Evolutionary conservation across 306 rosid species (phyloP).

Genomic region (Acacia melanoxylon): DNA sequence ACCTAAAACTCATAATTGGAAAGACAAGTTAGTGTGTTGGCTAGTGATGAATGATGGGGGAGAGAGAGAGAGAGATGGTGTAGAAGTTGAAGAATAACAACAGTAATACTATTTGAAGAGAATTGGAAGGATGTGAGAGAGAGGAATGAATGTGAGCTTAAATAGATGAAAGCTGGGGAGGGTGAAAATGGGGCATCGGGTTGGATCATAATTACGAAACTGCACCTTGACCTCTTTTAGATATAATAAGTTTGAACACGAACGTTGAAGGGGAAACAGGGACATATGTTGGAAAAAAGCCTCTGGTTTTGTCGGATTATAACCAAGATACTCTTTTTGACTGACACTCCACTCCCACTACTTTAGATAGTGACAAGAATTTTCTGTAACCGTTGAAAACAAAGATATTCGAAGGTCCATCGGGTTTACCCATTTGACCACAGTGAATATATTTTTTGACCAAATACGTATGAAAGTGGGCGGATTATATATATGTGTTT

Average conservation of each 20-base stretch:
- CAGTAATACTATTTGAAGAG: slow-evolving; percentile 43
- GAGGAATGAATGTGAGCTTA: slow-evolving; percentile 47
- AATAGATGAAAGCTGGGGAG: slow-evolving; percentile 45
- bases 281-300: slow-evolving; percentile 72
- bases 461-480: not conserved
- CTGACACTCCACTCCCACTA: slow-evolving; percentile 40
- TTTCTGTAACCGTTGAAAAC: slow-evolving; percentile 30
- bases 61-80: not conserved
- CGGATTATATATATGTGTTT: not conserved
- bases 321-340: slow-evolving; percentile 58
- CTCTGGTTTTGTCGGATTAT: slow-evolving; percentile 88
- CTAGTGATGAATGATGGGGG: not conserved
- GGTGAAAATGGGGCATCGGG: slow-evolving; percentile 39
- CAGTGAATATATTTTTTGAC: not conserved
- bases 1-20: slow-evolving; percentile 55
- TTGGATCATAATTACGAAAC: slow-evolving; percentile 54
- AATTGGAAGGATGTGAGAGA: slow-evolving; percentile 38
- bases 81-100: slow-evolving; percentile 13
- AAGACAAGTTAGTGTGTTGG: slow-evolving; percentile 4
- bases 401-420: not conserved
- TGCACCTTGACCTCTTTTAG: slow-evolving; percentile 61
- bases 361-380: slow-evolving; percentile 42
- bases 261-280: slow-evolving; percentile 70
- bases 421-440: not conserved
- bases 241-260: slow-evolving; percentile 55